A percentile compares a stretch with the other conserved stretches of the same genome.
phyloP scores from a whole-genome alignment of 495 filamentous ascomycete genomes.

The Baudoinia panamericana region DNA sequence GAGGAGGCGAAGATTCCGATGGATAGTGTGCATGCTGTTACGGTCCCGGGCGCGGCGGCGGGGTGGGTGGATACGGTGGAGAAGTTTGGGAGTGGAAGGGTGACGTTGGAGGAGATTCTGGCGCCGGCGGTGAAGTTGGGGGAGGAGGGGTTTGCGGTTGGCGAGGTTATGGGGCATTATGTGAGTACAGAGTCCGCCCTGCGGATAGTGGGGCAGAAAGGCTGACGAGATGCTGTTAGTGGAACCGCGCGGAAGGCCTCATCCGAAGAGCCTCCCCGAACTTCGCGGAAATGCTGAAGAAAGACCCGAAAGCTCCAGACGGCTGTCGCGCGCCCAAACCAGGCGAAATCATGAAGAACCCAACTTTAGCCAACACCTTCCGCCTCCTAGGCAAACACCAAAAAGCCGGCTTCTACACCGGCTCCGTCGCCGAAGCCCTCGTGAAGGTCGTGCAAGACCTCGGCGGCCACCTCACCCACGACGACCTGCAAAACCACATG shows the following conservation, averaged over 20 bases:
- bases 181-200: conserved; percentile 38
- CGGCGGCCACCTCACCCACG: conserved; percentile 65
- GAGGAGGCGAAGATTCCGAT: conserved; percentile 55
- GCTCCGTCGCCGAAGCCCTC: conserved; percentile 63
- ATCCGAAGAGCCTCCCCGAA: conserved; percentile 69
- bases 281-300: conserved; percentile 69
- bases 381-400: conserved; percentile 63
- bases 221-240: conserved; percentile 36
- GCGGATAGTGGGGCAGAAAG: neutral
- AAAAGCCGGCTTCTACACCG: conserved; percentile 84
- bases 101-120: conserved; percentile 66
- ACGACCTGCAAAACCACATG: conserved; percentile 66
- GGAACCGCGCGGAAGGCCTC: conserved; percentile 45
- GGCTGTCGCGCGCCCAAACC: conserved; percentile 57
- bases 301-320: conserved; percentile 48
- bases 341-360: conserved; percentile 86
- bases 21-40: conserved; percentile 64
- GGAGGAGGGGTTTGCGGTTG: conserved; percentile 82
- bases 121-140: conserved; percentile 73
- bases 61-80: conserved; percentile 91
- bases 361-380: conserved; percentile 69
- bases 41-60: conserved; percentile 79
- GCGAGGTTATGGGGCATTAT: conserved; percentile 56
- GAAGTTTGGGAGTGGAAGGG: conserved; percentile 78
- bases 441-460: conserved; percentile 62